phyloP scores from a whole-genome alignment of 352 stramenopile genomes.

The Stramenopiles sp. region DNA sequence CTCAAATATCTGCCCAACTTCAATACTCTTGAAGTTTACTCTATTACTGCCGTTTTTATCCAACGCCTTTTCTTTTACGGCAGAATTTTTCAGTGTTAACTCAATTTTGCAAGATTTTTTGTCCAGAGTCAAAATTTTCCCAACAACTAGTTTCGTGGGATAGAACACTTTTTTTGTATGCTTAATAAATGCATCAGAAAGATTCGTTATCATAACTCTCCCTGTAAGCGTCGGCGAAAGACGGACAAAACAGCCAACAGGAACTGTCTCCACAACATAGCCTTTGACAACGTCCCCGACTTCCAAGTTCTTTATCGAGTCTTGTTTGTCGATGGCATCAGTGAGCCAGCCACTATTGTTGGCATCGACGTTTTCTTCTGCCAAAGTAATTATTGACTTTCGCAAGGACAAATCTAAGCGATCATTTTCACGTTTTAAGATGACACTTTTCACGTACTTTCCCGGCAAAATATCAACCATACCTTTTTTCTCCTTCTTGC shows the following conservation, averaged over 20 bases:
- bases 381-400: slow-evolving; percentile 34
- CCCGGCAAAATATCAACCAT: slow-evolving; percentile 40
- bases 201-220: slow-evolving; percentile 74
- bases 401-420: slow-evolving; percentile 48
- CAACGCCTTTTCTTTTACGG: slow-evolving; percentile 60
- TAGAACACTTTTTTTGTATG: slow-evolving; percentile 65
- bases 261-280: slow-evolving; percentile 67
- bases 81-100: slow-evolving; percentile 74
- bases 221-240: slow-evolving; percentile 57
- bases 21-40: slow-evolving; percentile 65
- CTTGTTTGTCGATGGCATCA: slow-evolving; percentile 35
- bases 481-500: slow-evolving; percentile 40
- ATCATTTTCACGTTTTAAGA: slow-evolving; percentile 30
- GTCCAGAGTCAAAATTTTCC: slow-evolving; percentile 68
- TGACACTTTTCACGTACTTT: slow-evolving; percentile 44
- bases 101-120: slow-evolving; percentile 46
- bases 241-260: slow-evolving; percentile 77
- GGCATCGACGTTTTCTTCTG: slow-evolving; percentile 33
- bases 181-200: slow-evolving; percentile 81
- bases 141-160: slow-evolving; percentile 70
- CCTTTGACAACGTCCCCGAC: slow-evolving; percentile 54
- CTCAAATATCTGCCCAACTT: slow-evolving; percentile 68
- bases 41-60: slow-evolving; percentile 24
- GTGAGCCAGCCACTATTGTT: background rate
- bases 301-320: background rate